Base-by-base conservation (phyloP, 768 basidiomycete species). In the Imleria badia region DNA sequence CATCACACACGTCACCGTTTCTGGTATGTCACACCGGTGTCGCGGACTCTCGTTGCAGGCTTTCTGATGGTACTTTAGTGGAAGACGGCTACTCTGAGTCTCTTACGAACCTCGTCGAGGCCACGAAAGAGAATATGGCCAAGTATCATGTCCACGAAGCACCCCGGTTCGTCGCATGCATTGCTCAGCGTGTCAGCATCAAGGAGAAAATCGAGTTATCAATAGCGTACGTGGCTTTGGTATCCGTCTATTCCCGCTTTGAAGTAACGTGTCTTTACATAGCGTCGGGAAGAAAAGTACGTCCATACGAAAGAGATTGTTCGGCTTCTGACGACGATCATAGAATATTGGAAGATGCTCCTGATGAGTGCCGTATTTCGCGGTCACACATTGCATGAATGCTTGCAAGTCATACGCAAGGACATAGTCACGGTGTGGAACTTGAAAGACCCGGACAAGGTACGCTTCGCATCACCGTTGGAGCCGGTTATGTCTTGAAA, bases 171-270 rank as follows among this genome's bases (percentile, higher is more conserved):
- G 9, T 51, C 19, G 60, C 60, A 8, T 17, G 42, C 30, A 62
- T 63, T 8, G 60, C 60, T 29, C 60, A 61, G 13, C 56, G 60
- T 8, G 36, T 62, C 34, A 54, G 49, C 3, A 51, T 62, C 22
- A 61, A 62, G 45, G 38, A 59, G 15, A 61, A 61, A 19, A 43
- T 61, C 2, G 60, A 62, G 7, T 19, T 26, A 36, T 61, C 60
- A 3, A 51, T 61, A 30, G 13, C 45, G 60, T 59, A 59, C 6
- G 54, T 46, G 4, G 2, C 8, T 7, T 38, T 31, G 19, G 8
- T 13, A 6, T 35, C 19, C 5, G 3, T 17, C 10, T 6, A 23
- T 43, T 10, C 6, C 10, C 23, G 9, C 40, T 33, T 33, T 19
- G 3, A 26, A 26, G 20, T 34, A 3, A 61, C 20, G 17, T 40